Evolutionary conservation across 352 stramenopile species (phyloP).

Genomic region (Pythium myriotylum): DNA sequence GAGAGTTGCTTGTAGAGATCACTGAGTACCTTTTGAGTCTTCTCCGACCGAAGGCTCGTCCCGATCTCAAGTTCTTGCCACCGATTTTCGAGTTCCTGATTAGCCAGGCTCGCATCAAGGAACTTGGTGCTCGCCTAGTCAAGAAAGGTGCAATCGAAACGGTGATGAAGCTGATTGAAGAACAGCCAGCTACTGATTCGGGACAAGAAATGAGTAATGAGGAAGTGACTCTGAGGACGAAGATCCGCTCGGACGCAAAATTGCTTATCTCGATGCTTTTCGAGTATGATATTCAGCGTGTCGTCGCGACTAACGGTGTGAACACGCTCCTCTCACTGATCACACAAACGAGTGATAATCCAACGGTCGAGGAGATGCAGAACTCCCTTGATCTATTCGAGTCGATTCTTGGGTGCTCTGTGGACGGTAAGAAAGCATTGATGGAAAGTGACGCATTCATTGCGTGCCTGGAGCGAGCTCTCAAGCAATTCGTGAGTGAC

Average conservation of each 20-base stretch:
- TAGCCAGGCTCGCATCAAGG: constrained; percentile 21
- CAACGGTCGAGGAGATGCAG: constrained; percentile 39
- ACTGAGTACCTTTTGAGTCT: constrained; percentile 48
- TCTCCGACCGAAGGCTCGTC: constrained; percentile 22
- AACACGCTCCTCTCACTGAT: constrained; percentile 55
- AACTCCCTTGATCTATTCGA: constrained; percentile 63
- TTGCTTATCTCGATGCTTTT: constrained; percentile 59
- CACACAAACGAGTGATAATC: constrained; percentile 15
- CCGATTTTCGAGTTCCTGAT: constrained; percentile 52
- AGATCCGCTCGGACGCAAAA: constrained; percentile 32
- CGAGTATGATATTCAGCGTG: constrained; percentile 59
- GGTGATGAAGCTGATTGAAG: constrained; percentile 53
- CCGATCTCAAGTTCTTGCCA: constrained; percentile 26
- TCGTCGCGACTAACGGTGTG: constrained; percentile 68
- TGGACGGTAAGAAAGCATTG: constrained; percentile 45
- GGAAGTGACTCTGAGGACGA: constrained; percentile 2
- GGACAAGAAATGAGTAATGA: not conserved
- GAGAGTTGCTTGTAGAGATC: constrained; percentile 66
- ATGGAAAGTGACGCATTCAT: constrained; percentile 55
- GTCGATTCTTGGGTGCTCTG: constrained; percentile 53
- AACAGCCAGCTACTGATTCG: constrained; percentile 34
- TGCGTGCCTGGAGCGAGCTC: constrained; percentile 39
- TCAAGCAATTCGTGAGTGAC: constrained; percentile 19
- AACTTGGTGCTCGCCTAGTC: constrained; percentile 49
- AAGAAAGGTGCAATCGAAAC: constrained; percentile 62